A percentile compares a stretch with the other conserved stretches of the same genome.
Evolutionary conservation across 2,329 filamentous ascomycete genomes (phyloP).

Genomic region (Monosporascus ibericus): DNA sequence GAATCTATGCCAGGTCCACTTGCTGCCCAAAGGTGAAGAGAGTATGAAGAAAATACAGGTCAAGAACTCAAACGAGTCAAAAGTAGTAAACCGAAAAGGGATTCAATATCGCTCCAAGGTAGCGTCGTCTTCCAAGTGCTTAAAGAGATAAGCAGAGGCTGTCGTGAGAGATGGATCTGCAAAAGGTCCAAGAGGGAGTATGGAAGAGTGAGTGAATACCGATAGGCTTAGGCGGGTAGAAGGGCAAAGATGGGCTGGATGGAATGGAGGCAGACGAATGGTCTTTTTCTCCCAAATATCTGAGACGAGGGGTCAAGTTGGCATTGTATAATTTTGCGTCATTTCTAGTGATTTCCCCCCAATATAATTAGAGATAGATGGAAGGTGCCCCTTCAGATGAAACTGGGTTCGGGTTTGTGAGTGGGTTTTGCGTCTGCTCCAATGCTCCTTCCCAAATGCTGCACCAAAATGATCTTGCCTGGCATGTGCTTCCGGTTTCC

Average conservation of each 20-base stretch:
- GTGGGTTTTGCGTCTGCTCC: no score
- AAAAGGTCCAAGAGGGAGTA: conserved; percentile 6
- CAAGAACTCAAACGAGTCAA: not conserved
- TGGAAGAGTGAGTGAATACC: not conserved
- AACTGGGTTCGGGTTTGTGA: no score
- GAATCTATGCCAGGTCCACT: not conserved
- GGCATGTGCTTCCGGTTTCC: not conserved
- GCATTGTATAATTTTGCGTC: not conserved
- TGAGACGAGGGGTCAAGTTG: no score
- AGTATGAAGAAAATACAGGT: not conserved
- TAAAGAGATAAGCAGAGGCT: conserved; percentile 1
- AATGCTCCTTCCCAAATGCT: not conserved
- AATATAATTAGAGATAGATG: not conserved
- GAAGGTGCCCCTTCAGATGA: not conserved
- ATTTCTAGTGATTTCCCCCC: not conserved
- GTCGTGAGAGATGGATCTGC: conserved; percentile 6
- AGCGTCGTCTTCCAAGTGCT: conserved; percentile 6
- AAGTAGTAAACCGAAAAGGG: not conserved
- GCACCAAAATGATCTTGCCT: no score
- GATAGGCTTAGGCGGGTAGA: not conserved
- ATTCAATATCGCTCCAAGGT: conserved; percentile 9
- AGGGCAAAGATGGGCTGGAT: conserved; percentile 3
- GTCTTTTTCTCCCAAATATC: not conserved
- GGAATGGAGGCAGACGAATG: not conserved
- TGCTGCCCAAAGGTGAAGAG: not conserved